phyloP scores from a whole-genome alignment of 1,284 basidiomycete species.

The Sphagnurus paluster region DNA sequence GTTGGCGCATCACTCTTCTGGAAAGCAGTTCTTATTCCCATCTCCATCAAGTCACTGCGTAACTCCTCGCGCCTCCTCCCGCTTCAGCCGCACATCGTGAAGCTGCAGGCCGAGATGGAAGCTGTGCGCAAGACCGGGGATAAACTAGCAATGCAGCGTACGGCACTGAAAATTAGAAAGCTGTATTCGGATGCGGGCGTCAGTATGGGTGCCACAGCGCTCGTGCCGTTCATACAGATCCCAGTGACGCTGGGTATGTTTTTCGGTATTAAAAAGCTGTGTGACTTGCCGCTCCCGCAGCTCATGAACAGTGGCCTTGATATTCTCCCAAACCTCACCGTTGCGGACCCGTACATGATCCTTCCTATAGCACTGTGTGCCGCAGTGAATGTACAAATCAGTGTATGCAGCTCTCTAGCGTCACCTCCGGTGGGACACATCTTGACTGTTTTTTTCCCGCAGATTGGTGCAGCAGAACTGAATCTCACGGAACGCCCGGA shows the following conservation, averaged over 20 bases:
- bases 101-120: conserved; percentile 51
- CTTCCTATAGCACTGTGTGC: conserved; percentile 68
- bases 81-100: conserved; percentile 59
- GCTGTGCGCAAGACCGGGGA: conserved; percentile 43
- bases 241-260: conserved; percentile 86
- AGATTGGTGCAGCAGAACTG: conserved; percentile 63
- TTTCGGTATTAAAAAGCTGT: conserved; percentile 78
- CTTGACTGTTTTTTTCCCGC: conserved; percentile 10
- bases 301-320: conserved; percentile 77
- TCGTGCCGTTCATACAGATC: conserved; percentile 71
- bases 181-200: conserved; percentile 75
- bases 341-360: conserved; percentile 76
- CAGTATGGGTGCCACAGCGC: conserved; percentile 56
- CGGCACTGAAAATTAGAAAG: conserved; percentile 56
- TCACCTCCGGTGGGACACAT: not conserved
- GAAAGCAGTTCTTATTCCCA: conserved; percentile 70
- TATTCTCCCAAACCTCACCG: conserved; percentile 79
- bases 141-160: conserved; percentile 52
- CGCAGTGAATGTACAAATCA: conserved; percentile 74
- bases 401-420: conserved; percentile 47
- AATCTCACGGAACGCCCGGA: conserved; percentile 50
- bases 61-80: conserved; percentile 71
- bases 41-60: conserved; percentile 65
- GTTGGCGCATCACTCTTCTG: conserved; percentile 69
- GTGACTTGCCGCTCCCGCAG: conserved; percentile 69